A percentile compares a stretch with the other conserved stretches of the same genome.
phyloP scores from a whole-genome alignment of 306 rosid genomes.

The Ziziphus jujuba region DNA sequence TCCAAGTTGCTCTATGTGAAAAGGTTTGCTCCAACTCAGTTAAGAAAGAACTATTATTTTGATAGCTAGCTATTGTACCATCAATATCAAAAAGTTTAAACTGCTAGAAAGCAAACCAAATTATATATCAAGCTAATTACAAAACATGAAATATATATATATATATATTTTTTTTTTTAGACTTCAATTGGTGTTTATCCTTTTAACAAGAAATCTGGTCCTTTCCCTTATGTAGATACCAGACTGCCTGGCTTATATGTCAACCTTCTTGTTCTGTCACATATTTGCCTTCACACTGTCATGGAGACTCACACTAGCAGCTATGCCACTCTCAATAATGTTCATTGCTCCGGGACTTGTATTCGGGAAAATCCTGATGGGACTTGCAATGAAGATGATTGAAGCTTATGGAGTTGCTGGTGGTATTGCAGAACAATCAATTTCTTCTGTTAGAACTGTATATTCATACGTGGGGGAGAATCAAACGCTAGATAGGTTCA shows the following conservation, averaged over 20 bases:
- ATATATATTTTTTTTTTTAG: no score
- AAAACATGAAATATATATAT: no score
- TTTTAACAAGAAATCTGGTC: not conserved
- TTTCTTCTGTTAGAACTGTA: slow-evolving; percentile 81
- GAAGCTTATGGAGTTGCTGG: slow-evolving; percentile 87
- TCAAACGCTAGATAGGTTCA: slow-evolving; percentile 63
- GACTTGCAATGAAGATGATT: slow-evolving; percentile 73
- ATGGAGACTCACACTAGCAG: slow-evolving; percentile 84
- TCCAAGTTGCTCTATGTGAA: slow-evolving; percentile 80
- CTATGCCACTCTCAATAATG: slow-evolving; percentile 76
- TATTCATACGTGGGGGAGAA: slow-evolving; percentile 80
- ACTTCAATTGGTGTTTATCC: not conserved
- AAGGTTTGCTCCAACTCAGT: slow-evolving; percentile 46
- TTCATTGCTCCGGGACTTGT: slow-evolving; percentile 74
- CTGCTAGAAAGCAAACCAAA: no score
- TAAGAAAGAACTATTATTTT: no score
- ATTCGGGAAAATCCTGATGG: slow-evolving; percentile 77
- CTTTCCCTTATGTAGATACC: slow-evolving; percentile 57
- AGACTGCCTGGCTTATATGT: slow-evolving; percentile 69
- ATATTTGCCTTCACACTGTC: slow-evolving; percentile 73
- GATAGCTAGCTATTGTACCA: no score
- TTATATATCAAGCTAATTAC: no score
- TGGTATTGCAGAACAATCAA: slow-evolving; percentile 85
- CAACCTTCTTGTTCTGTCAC: slow-evolving; percentile 86
- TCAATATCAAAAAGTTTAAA: no score